These are phyloP conservation scores for Aspergillus panamensis DNA, from an alignment of 495 filamentous ascomycete species.

Conservation along the genomic window DNA sequence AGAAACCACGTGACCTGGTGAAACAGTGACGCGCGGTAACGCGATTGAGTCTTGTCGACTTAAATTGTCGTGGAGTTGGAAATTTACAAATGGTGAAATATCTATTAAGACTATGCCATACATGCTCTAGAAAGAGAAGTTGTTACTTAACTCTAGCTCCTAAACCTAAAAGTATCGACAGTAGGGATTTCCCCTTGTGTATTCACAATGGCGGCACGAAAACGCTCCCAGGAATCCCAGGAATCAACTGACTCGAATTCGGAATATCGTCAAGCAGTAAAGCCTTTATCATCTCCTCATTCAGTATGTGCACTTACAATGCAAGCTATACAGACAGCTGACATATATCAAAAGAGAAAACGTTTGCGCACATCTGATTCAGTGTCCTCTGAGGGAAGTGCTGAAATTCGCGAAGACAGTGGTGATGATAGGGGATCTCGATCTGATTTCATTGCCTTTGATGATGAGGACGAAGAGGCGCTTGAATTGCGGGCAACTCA, in stretches of 20 bases:
- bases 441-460: constrained; percentile 37
- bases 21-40: constrained; percentile 9
- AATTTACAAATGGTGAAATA: constrained; percentile 8
- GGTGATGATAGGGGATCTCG: constrained; percentile 21
- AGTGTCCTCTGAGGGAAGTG: constrained; percentile 23
- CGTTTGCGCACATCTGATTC: constrained; percentile 33
- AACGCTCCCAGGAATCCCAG: constrained; percentile 43
- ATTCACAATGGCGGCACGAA: constrained; percentile 40
- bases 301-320: constrained; percentile 16
- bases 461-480: constrained; percentile 43
- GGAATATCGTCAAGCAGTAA: constrained; percentile 44
- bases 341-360: constrained; percentile 34
- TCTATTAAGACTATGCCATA: neutral
- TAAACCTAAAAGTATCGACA: neutral
- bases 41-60: neutral
- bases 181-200: neutral
- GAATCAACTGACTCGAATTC: constrained; percentile 50
- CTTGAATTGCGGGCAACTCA: constrained; percentile 69
- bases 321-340: constrained; percentile 7
- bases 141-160: neutral
- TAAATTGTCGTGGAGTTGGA: neutral
- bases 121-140: neutral
- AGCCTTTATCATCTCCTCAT: constrained; percentile 38
- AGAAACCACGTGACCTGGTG: constrained; percentile 3
- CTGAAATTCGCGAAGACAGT: constrained; percentile 26